phyloP scores from a whole-genome alignment of 768 basidiomycete genomes.

The Amanita pseudoporphyria region DNA sequence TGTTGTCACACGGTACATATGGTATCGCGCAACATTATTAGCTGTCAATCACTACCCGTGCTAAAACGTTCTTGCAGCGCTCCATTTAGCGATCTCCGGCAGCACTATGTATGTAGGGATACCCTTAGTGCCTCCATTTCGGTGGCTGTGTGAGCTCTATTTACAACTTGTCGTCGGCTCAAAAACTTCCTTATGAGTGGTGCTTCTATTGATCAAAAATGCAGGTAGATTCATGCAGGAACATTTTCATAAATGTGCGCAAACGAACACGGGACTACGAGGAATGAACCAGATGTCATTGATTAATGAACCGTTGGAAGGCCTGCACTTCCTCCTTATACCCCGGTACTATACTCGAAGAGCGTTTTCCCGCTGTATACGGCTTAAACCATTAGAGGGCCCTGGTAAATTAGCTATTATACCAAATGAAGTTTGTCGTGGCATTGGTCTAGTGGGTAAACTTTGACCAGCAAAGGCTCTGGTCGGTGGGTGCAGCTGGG shows the following conservation, averaged over 20 bases:
- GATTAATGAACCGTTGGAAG: neutral
- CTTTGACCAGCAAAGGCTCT: neutral
- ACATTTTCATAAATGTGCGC: neutral
- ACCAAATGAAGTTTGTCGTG: neutral
- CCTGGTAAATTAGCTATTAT: neutral
- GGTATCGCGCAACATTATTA: no score
- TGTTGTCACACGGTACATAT: no score
- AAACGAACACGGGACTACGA: neutral
- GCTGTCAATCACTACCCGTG: neutral
- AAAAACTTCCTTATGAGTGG: neutral
- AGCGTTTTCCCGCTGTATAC: neutral
- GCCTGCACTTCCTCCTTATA: neutral
- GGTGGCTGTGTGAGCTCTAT: neutral
- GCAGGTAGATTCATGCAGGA: neutral
- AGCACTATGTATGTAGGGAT: neutral
- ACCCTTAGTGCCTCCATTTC: neutral
- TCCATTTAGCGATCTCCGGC: neutral
- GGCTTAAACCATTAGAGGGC: neutral
- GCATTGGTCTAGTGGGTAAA: neutral
- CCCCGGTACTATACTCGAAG: neutral
- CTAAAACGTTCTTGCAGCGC: neutral
- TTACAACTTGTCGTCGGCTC: neutral
- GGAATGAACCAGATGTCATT: neutral
- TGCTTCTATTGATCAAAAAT: slow-evolving; percentile 1
- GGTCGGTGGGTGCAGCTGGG: neutral